Evolutionary conservation across 805 yeast genomes (phyloP).

Genomic region (Suhomyces prunicola): DNA sequence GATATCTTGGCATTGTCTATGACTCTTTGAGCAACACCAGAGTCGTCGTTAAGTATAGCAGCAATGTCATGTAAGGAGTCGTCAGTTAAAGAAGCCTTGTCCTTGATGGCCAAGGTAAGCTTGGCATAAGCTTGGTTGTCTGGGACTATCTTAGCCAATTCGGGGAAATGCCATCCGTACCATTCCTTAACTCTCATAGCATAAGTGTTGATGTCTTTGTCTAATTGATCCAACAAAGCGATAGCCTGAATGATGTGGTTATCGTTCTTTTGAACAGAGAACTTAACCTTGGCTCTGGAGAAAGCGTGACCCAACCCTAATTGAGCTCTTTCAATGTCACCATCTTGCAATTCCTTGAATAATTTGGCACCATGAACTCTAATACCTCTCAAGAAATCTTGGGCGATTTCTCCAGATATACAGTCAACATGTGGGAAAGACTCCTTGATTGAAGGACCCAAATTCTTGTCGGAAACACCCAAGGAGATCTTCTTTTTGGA

Average conservation of each 20-base stretch:
- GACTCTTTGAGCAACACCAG: conserved; percentile 82
- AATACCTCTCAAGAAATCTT: conserved; percentile 92
- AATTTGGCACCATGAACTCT: conserved; percentile 87
- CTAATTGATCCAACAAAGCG: conserved; percentile 94
- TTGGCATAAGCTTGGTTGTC: conserved; percentile 87
- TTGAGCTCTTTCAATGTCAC: conserved; percentile 97
- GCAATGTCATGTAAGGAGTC: conserved; percentile 95
- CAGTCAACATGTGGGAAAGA: conserved; percentile 85
- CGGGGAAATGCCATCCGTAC: conserved; percentile 99
- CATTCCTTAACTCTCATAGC: conserved; percentile 97
- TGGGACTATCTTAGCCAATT: conserved; percentile 84
- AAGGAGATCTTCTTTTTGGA: conserved; percentile 64
- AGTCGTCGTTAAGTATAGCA: conserved; percentile 85
- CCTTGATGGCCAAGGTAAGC: conserved; percentile 77
- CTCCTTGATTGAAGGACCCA: conserved; percentile 97
- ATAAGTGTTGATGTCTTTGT: conserved; percentile 96
- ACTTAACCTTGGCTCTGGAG: conserved; percentile 98
- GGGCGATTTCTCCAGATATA: conserved; percentile 85
- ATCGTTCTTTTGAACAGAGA: conserved; percentile 96
- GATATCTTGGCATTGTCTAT: conserved; percentile 95
- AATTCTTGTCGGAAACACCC: conserved; percentile 90
- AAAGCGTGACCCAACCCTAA: conserved; percentile 98
- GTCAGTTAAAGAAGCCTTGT: conserved; percentile 82
- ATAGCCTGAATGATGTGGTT: conserved; percentile 99
- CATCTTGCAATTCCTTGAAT: conserved; percentile 86